Conservation (phyloP, 1,284 basidiomycete species). For the Boletus mariae region DNA sequence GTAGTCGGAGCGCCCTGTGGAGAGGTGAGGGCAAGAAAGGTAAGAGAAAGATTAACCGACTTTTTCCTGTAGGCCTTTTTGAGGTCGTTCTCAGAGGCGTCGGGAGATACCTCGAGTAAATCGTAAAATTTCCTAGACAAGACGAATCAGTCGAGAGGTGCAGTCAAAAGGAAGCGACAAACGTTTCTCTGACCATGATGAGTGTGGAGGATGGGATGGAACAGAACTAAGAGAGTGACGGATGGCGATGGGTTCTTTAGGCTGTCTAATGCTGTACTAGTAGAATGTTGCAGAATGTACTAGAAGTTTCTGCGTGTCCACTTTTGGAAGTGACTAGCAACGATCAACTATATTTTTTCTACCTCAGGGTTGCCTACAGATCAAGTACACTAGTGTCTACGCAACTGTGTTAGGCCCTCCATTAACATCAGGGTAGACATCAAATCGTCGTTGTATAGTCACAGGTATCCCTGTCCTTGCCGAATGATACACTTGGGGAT, state of each 20-base stretch:
- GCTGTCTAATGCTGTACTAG: conserved; percentile 15
- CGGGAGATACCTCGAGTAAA: conserved; percentile 76
- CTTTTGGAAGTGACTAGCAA: conserved; percentile 21
- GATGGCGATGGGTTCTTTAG: conserved; percentile 22
- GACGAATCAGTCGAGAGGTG: conserved; percentile 10
- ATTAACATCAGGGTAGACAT: conserved; percentile 82
- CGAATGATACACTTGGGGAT: conserved; percentile 64
- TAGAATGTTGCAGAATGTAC: conserved; percentile 38
- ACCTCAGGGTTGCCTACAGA: background rate
- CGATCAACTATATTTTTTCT: too few relatives aligned
- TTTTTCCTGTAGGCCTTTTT: conserved; percentile 96
- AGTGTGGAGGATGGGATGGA: conserved; percentile 15
- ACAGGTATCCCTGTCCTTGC: conserved; percentile 84
- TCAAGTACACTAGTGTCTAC: background rate
- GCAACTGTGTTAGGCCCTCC: background rate
- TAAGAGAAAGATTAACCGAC: conserved; percentile 38
- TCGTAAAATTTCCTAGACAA: conserved; percentile 80
- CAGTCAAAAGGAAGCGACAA: conserved; percentile 22
- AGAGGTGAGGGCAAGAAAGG: conserved; percentile 14
- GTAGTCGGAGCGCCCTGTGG: conserved; percentile 77
- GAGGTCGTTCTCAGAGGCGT: conserved; percentile 77
- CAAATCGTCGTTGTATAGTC: conserved; percentile 84
- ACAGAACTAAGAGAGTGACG: conserved; percentile 17
- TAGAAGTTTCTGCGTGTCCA: conserved; percentile 34
- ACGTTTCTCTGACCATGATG: conserved; percentile 71